Evolutionary conservation across 805 yeast genomes (phyloP), one percentile per base, ranked within the genome.

Genomic region (Candida endomychidarum): DNA sequence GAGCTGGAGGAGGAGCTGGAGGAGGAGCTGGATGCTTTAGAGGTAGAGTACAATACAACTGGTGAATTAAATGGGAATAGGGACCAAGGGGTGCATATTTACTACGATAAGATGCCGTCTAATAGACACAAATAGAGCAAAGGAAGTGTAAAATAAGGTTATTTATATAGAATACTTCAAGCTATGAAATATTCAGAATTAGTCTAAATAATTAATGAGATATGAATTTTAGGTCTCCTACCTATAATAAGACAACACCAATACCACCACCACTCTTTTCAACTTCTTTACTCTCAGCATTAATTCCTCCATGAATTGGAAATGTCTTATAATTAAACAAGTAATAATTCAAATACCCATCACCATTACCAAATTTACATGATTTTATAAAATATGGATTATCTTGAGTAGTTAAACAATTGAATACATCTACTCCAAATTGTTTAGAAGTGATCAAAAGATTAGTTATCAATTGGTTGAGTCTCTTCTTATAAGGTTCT

Each of bases 381-480:
- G 85, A 81, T 18, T 86, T 83, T 49, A 93, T 69, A 65, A 93
- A 88, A 44, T 85, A 65, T 11, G 88, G 74, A 60, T 93, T 93
- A 57, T 93, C 99, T 65, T 89, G 96, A 8, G 89, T 74, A 0
- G 97, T 80, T 47, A 93, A 71, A 8, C 97, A 96, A 59, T 93
- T 93, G 74, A 91, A 87, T 3, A 93, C 98, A 58, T 93, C 99
- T 53, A 86, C 86, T 18, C 75, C 74, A 35, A 71, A 63, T 29
- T 69, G 60, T 59, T 85, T 83, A 20, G 96, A 81, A 27, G 86
- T 63, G 38, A 91, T 75, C 41, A 90, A 72, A 1, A 93, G 89
- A 53, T 90, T 96, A 34, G 68, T 70, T 40, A 89, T 73, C 48
- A 91, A 67, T 4, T 69, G 62, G 18, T 62, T 66, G 48, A 93